Evolutionary conservation across 176 grass and related monocot species (phyloP), one percentile per base, ranked within the genome.

Genomic region (Zea luxurians): DNA sequence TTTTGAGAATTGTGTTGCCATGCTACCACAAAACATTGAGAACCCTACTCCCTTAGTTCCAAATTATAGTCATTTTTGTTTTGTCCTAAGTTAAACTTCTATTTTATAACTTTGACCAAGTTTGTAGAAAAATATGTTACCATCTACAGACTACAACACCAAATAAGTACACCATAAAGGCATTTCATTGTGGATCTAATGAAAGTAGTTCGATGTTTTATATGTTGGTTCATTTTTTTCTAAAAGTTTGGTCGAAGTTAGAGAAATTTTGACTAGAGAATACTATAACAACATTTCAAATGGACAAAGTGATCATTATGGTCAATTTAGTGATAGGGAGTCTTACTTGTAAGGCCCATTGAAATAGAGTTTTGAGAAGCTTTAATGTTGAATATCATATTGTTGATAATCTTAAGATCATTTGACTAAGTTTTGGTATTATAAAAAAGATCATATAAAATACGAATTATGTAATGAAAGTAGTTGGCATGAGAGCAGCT

Each of bases 321-420:
- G n/a, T 7, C 17, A 57, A 8, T 27, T 27, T 57, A 57, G 17
- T 57, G 53, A 57, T 57, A 57, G 18, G 38, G 64, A 67, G 10
- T 43, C 9, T 73, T 6, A 1, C 57, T 80, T n/a, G 5, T 46
- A 66, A 17, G 11, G n/a, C 42, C 41, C 8, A 66, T 9, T 59
- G 12, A 7, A 70, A 27, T 27, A 8, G 18, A 35, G 42, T 61
- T 34, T 37, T 13, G 27, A 37, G 6, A 54, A 55, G 12, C 15
- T 68, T 75, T 18, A 48, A 67, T 71, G 47, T 18, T 73, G 47
- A 58, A 54, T 27, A 58, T 0, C 15, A 62, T 68, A 37, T 86
- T 52, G 4, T 62, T 16, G 11, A 70, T 62, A 43, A 43, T 53
- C 54, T 18, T 50, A 68, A 73, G 45, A 80, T 48, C 9, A 37